Base-by-base conservation (phyloP, 306 rosid species). In the Quercus parvula region DNA sequence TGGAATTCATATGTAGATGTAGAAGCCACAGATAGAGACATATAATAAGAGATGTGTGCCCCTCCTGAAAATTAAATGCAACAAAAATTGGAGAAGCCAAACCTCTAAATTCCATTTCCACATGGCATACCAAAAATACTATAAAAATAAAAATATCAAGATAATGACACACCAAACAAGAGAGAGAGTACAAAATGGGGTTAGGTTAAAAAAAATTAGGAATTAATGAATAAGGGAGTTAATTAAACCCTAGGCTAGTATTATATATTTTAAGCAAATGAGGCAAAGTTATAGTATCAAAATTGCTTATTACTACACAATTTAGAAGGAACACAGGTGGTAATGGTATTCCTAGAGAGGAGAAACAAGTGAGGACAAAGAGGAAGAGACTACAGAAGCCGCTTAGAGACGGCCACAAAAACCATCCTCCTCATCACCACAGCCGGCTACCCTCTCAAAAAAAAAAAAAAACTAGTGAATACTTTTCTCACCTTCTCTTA, bases 321-420 rank as follows among this genome's bases (percentile, higher is more conserved):
- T 2, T n/a, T 11, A 28, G 30, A 27, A 13, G 22, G 24, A 31
- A 41, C 33, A 25, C 46, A 41, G 46, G 46, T 41, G 46, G 46
- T 8, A 41, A 41, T 41, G 46, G 46, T 41, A 41, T 41, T 41
- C 46, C 3, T 8, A 8, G 46, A 41, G 46, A 2, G 11, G 46
- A 63, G 11, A 22, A 54, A 54, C 41, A 57, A 68, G 75, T 77
- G 79, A 41, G 17, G 71, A 74, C 80, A 84, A 70, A 41, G 71
- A 44, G 75, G 51, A 81, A 44, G 62, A 68, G 76, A 73, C 74
- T 64, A 13, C 73, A 46, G 24, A 67, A 52, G 77, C 79, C 76
- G 85, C 56, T 81, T 75, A 31, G 56, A 78, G 88, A 85, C 83
- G 74, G 79, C 81, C 80, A 81, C 52, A 76, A 62, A 78, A 79